Evolutionary conservation across 2,329 filamentous ascomycete genomes (phyloP).

Genomic region (Dothideomycetidae sp.): DNA sequence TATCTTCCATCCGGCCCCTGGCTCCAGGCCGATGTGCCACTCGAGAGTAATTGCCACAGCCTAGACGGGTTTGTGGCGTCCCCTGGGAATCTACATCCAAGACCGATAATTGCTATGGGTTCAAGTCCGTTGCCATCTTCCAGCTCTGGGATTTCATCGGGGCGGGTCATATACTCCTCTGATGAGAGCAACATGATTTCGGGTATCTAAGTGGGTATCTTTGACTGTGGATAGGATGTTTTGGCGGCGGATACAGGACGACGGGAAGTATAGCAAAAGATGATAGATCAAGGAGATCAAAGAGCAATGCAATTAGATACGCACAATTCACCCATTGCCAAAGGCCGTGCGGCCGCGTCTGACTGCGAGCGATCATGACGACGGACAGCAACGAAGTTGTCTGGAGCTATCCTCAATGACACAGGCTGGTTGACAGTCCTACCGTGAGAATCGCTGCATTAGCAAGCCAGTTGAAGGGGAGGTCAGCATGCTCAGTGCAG

Average conservation of each 20-base stretch:
- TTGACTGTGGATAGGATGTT: neutral
- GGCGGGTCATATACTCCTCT: neutral
- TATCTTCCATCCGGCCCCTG: neutral
- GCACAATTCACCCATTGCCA: neutral
- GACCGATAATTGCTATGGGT: conserved; percentile 8
- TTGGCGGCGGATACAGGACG: no score
- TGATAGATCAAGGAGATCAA: neutral
- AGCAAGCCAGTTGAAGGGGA: no score
- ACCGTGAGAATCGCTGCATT: no score
- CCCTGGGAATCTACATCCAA: conserved; percentile 11
- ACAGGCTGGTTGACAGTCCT: no score
- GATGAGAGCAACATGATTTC: neutral
- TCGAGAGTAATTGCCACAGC: conserved; percentile 11
- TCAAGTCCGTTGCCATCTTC: conserved; percentile 1
- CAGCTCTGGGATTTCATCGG: neutral
- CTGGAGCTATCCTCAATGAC: no score
- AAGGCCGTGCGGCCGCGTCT: neutral
- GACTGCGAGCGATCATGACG: neutral
- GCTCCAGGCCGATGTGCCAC: neutral
- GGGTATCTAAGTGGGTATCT: neutral
- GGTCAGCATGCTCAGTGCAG: no score
- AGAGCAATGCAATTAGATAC: neutral
- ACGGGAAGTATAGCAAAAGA: neutral
- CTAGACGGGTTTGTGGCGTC: conserved; percentile 14
- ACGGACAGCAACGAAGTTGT: no score